Evolutionary conservation across 225 moss, liverwort and hornwort genomes (phyloP).

Genomic region (Thuidium tamariscinum): DNA sequence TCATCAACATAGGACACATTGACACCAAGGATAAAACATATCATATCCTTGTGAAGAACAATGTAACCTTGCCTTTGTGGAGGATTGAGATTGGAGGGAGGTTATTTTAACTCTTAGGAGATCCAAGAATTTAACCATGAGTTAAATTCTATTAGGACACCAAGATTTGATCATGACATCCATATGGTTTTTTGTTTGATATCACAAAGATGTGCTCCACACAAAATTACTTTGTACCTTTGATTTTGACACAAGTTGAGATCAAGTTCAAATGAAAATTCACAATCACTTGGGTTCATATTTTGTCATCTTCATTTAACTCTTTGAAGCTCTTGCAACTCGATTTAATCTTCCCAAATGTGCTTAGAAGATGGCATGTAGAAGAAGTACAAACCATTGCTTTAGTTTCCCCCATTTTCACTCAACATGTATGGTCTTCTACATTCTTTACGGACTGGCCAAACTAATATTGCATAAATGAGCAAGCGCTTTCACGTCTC

Average conservation of each 20-base stretch:
- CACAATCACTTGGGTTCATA: too few species aligned
- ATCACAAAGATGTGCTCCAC: not conserved
- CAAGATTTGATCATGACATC: not conserved
- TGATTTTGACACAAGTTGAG: not conserved
- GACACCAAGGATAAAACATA: not conserved
- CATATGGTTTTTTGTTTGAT: not conserved
- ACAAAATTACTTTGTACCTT: accelerated
- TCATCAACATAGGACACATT: too few species aligned
- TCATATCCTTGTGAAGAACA: not conserved
- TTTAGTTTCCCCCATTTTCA: not conserved
- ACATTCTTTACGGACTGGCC: too few species aligned
- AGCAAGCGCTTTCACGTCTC: not conserved
- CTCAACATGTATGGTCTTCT: too few species aligned
- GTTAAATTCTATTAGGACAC: not conserved
- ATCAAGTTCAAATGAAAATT: not conserved
- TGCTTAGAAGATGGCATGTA: not conserved
- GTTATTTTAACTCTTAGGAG: not conserved
- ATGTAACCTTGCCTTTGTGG: accelerated
- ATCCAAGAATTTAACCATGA: not conserved
- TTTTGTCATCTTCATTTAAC: not conserved
- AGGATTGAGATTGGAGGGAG: not conserved
- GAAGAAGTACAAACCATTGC: not conserved
- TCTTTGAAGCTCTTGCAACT: not conserved
- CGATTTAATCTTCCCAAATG: not conserved
- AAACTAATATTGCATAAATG: not conserved